These are phyloP conservation scores for Fonsecaea nubica DNA, from an alignment of 2,329 filamentous ascomycete genomes.

Conservation along the genomic window DNA sequence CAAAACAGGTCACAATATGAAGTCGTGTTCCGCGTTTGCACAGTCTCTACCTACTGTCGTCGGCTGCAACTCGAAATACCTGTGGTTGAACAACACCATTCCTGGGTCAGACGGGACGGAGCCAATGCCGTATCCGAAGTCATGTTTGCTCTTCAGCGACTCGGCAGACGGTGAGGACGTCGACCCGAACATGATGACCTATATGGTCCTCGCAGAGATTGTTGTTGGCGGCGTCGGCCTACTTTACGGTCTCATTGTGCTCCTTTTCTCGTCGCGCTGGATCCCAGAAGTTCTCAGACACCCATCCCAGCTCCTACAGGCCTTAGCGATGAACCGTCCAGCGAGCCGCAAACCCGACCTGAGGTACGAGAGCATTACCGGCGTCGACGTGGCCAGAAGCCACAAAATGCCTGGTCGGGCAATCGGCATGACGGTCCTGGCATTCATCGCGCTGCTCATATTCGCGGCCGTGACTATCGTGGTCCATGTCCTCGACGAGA, in stretches of 20 bases:
- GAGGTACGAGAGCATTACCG: conserved; percentile 3
- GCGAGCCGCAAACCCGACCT: neutral
- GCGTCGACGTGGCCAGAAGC: neutral
- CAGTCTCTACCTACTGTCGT: neutral
- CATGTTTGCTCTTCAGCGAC: conserved; percentile 23
- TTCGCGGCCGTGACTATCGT: conserved; percentile 28
- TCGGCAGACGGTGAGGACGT: conserved; percentile 14
- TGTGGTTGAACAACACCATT: conserved; percentile 22
- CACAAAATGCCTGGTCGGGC: conserved; percentile 23
- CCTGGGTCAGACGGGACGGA: neutral
- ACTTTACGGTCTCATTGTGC: conserved; percentile 40
- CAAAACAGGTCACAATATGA: conserved; percentile 25
- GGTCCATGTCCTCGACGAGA: conserved; percentile 29
- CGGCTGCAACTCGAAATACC: conserved; percentile 21
- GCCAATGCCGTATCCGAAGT: conserved; percentile 19
- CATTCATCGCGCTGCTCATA: conserved; percentile 22
- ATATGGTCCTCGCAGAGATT: conserved; percentile 49
- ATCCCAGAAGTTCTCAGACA: conserved; percentile 12
- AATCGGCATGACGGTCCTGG: conserved; percentile 26
- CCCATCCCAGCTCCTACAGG: conserved; percentile 21
- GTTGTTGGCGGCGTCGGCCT: conserved; percentile 56
- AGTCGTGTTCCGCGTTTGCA: conserved; percentile 9
- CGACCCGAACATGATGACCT: conserved; percentile 29
- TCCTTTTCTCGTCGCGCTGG: conserved; percentile 24
- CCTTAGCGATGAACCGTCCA: conserved; percentile 1